Conservation (phyloP, 2,329 filamentous ascomycete species). For the Metarhizium guizhouense region DNA sequence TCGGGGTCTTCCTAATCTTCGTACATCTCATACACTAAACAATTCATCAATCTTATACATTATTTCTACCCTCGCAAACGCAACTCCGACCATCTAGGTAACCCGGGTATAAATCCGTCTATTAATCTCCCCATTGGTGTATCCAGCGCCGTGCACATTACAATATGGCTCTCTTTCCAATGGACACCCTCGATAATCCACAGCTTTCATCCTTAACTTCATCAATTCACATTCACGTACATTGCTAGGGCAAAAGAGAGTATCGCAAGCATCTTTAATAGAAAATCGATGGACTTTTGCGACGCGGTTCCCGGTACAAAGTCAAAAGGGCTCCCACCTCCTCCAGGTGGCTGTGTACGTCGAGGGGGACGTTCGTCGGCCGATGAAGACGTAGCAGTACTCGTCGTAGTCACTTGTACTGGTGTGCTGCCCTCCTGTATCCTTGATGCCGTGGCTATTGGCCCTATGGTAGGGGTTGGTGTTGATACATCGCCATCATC, state of each 20-base stretch:
- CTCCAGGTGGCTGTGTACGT: conserved; percentile 9
- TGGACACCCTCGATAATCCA: not conserved
- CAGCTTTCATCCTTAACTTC: not conserved
- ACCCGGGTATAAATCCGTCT: not conserved
- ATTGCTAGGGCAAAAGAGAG: not conserved
- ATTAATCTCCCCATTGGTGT: not conserved
- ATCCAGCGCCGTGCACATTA: not conserved
- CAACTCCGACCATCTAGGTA: not conserved
- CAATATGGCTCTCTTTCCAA: not conserved
- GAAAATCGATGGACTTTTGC: not conserved
- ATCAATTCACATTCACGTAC: not conserved
- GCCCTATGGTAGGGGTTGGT: not conserved
- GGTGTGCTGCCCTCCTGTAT: not conserved
- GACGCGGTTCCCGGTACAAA: not conserved
- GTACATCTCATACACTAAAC: too few relatives aligned
- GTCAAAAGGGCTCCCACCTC: conserved; percentile 16
- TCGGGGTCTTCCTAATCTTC: too few relatives aligned
- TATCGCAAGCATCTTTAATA: not conserved
- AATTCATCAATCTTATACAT: not conserved
- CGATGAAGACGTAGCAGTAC: conserved; percentile 1
- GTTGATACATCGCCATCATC: not conserved
- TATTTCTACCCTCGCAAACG: not conserved
- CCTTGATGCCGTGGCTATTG: not conserved
- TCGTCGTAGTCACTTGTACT: not conserved
- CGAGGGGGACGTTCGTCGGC: conserved; percentile 2